Base-by-base conservation (phyloP, 352 stramenopile species). In the Globisporangium takayamanum region DNA sequence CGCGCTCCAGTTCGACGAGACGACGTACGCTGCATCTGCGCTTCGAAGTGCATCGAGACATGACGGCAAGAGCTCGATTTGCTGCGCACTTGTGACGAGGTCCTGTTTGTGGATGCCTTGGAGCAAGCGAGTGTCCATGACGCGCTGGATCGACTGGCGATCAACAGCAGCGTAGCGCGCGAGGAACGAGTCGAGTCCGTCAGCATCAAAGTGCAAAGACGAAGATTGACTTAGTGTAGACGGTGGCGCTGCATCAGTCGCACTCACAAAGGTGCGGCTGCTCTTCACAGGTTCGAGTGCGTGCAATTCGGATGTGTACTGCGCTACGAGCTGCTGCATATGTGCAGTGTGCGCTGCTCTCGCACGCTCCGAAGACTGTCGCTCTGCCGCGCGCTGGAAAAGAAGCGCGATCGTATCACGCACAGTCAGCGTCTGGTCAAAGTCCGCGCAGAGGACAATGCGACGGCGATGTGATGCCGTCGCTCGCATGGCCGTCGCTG, bases 1-100 rank as follows among this genome's bases (percentile, higher is more conserved):
- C 7, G 58, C 26, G 44, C 76, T 89, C 82, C 82, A 92, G 65
- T 90, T 92, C 1, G 72, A 73, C 16, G 78, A 87, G 28, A 90
- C 58, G 4, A 89, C 66, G n/a, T 57, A 73, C 54, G 69, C 73
- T 0, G 66, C 53, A 6, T 60, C 48, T 1, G 52, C 60, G 33
- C 51, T 44, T 11, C 16, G 41, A 8, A 90, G 50, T 10, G 68
- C 71, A 2, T 82, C 62, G 7, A 65, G 26, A 14, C 67, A 77
- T 37, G 58, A 58, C 2, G 70, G 57, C 50, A 68, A 66, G 15
- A 89, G n/a, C 6, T 61, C 60, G 26, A 80, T 66, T 2, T 50
- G 7, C 4, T 55, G 28, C 1, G 42, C 60, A 0, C 57, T 48
- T 12, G 30, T 39, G 7, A 50, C 26, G 1, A 81, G 22, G 26